These are phyloP conservation scores for Colletotrichum sublineola DNA, from an alignment of 2,329 filamentous ascomycete genomes.

Conservation along the genomic window DNA sequence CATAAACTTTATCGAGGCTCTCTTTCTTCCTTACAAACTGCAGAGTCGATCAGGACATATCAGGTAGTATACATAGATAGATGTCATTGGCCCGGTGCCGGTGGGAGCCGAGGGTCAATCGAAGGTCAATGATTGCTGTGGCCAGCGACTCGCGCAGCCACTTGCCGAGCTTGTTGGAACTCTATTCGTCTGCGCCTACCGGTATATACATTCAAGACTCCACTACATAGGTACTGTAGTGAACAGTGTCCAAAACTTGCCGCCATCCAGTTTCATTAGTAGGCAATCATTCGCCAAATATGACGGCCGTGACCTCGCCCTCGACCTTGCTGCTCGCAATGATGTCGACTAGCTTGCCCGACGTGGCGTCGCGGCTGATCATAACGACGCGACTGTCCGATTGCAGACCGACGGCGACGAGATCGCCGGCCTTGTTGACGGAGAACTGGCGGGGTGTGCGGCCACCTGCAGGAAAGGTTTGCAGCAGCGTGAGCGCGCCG, in stretches of 20 bases:
- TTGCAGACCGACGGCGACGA: constrained; percentile 77
- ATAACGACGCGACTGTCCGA: constrained; percentile 71
- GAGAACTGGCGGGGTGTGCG: constrained; percentile 75
- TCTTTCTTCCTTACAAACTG: not conserved
- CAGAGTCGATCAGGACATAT: not conserved
- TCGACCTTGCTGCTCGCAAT: constrained; percentile 57
- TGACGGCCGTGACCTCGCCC: constrained; percentile 61
- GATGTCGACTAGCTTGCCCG: constrained; percentile 67
- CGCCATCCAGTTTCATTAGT: not conserved
- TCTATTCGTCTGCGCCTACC: not conserved
- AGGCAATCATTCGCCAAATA: constrained; percentile 60
- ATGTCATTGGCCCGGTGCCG: not conserved
- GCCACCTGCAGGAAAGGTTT: constrained; percentile 75
- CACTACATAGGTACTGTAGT: too few relatives aligned
- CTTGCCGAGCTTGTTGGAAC: not conserved
- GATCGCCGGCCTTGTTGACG: constrained; percentile 72
- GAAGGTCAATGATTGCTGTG: not conserved
- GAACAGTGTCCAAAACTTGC: not conserved
- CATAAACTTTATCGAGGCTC: not conserved
- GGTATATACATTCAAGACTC: not conserved
- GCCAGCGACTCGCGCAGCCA: not conserved
- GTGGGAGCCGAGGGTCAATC: not conserved
- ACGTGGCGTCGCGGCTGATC: constrained; percentile 69
- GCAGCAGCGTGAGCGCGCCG: constrained; percentile 68
- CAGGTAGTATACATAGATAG: not conserved